A percentile compares a stretch with the other conserved stretches of the same genome.
Evolutionary conservation across 176 grass and related monocot genomes (phyloP).

Genomic region (Hordeum vulgare): DNA sequence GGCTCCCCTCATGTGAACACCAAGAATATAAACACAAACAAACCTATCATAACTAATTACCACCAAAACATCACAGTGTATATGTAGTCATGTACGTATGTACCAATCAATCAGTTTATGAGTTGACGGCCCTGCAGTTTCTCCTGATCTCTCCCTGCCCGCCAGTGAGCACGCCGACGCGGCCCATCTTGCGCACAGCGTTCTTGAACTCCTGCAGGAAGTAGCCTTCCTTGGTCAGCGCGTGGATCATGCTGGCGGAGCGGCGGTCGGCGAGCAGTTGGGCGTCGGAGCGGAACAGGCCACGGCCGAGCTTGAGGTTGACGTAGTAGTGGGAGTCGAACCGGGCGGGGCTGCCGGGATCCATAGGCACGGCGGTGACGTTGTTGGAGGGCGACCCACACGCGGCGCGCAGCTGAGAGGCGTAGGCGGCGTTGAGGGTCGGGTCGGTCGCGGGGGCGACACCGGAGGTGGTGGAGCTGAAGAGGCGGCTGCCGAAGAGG

Average conservation of each 20-base stretch:
- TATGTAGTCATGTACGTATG: background rate
- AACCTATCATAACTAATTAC: background rate
- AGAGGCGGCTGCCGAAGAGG: conserved; percentile 49
- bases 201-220: conserved; percentile 44
- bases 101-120: background rate
- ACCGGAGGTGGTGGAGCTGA: conserved; percentile 42
- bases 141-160: conserved; percentile 28
- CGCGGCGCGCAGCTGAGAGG: background rate
- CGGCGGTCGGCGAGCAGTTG: conserved; percentile 31
- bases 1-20: background rate
- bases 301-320: conserved; percentile 42
- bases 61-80: background rate
- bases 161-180: conserved; percentile 34
- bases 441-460: background rate
- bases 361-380: conserved; percentile 27
- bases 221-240: background rate
- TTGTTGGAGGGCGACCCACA: conserved; percentile 16
- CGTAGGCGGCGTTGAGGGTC: conserved; percentile 37
- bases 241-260: conserved; percentile 29
- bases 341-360: conserved; percentile 31
- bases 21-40: background rate
- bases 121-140: conserved; percentile 32
- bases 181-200: conserved; percentile 51
- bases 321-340: conserved; percentile 69
- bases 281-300: conserved; percentile 49